A percentile compares a stretch with the other conserved stretches of the same genome.
Conservation (phyloP, 2,329 filamentous ascomycete species). For the Aureobasidium sp. region DNA sequence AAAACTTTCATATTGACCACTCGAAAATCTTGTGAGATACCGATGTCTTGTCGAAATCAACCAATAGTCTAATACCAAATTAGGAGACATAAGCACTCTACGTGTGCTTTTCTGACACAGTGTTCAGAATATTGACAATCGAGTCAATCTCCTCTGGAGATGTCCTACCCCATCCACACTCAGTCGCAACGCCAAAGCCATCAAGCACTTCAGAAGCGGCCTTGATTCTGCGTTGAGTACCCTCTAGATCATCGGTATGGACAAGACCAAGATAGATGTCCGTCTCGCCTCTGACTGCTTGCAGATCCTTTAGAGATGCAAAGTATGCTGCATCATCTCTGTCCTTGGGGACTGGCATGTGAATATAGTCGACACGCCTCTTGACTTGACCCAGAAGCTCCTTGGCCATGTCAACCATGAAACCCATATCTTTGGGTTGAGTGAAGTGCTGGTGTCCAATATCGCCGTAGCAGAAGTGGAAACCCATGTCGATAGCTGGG, state of each 20-base stretch:
- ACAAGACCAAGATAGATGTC: conserved; percentile 38
- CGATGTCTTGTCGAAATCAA: neutral
- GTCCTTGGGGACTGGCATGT: conserved; percentile 39
- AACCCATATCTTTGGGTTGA: conserved; percentile 34
- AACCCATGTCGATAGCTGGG: conserved; percentile 35
- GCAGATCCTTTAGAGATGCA: conserved; percentile 32
- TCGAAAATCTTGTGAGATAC: neutral
- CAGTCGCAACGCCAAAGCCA: conserved; percentile 36
- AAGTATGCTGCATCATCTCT: conserved; percentile 34
- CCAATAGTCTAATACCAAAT: neutral
- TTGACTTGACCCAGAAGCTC: conserved; percentile 24
- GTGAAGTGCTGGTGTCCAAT: conserved; percentile 38
- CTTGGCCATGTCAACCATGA: conserved; percentile 35
- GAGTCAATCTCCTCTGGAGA: conserved; percentile 26
- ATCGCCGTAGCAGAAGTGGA: conserved; percentile 46
- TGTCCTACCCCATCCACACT: conserved; percentile 37
- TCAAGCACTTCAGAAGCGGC: conserved; percentile 28
- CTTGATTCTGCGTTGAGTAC: conserved; percentile 34
- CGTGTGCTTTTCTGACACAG: conserved; percentile 3
- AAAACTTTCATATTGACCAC: neutral
- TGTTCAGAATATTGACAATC: conserved; percentile 21
- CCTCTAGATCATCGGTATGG: conserved; percentile 34
- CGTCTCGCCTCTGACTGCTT: conserved; percentile 24
- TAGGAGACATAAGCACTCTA: neutral
- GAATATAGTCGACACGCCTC: conserved; percentile 35